A percentile compares a stretch with the other conserved stretches of the same genome.
phyloP scores from a whole-genome alignment of 441 rosid genomes.

The Populus hybrid region DNA sequence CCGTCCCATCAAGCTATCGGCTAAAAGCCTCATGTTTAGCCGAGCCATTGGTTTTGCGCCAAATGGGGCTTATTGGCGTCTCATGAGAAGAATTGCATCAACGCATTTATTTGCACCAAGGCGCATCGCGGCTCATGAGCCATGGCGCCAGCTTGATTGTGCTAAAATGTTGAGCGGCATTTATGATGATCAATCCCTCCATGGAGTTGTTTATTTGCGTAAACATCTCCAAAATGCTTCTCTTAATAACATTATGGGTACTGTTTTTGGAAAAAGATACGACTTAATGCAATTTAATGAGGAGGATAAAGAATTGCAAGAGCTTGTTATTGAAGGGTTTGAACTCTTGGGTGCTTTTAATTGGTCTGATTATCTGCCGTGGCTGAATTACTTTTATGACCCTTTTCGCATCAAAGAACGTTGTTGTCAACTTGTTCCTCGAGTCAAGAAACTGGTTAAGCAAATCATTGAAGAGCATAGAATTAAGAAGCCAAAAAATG shows the following conservation, averaged over 20 bases:
- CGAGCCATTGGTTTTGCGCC: slow-evolving; percentile 56
- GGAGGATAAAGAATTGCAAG: slow-evolving; percentile 25
- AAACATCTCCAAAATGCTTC: slow-evolving; percentile 37
- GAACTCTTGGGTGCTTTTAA: slow-evolving; percentile 48
- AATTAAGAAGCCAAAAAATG: slow-evolving; percentile 2
- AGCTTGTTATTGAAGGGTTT: slow-evolving; percentile 41
- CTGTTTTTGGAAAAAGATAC: slow-evolving; percentile 41
- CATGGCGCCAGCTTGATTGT: slow-evolving; percentile 31
- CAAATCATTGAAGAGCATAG: slow-evolving; percentile 34
- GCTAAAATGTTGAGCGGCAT: slow-evolving; percentile 23
- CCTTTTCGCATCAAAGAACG: slow-evolving; percentile 31
- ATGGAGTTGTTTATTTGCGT: slow-evolving; percentile 27
- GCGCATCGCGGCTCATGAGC: slow-evolving; percentile 40
- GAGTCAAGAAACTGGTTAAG: slow-evolving; percentile 30
- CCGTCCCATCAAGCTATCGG: slow-evolving; percentile 47
- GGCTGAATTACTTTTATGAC: slow-evolving; percentile 33
- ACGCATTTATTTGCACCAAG: slow-evolving; percentile 38
- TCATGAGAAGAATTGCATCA: slow-evolving; percentile 36
- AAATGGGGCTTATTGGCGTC: slow-evolving; percentile 39
- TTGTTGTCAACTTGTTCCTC: slow-evolving; percentile 33
- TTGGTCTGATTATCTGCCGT: slow-evolving; percentile 45
- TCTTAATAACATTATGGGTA: slow-evolving; percentile 46
- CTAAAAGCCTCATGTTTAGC: slow-evolving; percentile 40
- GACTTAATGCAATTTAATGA: neutral
- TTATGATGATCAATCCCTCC: slow-evolving; percentile 20